Evolutionary conservation across 495 filamentous ascomycete species (phyloP).

Genomic region (Penicillium bialowiezense): DNA sequence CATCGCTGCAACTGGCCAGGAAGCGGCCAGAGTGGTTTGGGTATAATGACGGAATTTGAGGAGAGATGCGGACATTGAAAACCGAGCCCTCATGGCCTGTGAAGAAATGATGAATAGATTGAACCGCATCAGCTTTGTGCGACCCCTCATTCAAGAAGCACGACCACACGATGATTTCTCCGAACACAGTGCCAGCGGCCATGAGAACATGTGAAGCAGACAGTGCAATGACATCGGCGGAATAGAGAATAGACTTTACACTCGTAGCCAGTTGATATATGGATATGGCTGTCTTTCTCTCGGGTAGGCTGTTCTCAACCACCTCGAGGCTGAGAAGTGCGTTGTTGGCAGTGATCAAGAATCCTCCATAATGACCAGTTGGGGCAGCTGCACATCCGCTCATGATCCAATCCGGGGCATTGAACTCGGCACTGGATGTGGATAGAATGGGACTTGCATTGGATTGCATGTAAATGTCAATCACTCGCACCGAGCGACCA

Average conservation of each 20-base stretch:
- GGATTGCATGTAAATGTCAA: constrained; percentile 31
- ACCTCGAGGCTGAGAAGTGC: constrained; percentile 51
- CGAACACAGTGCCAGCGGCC: constrained; percentile 88
- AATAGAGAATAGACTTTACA: constrained; percentile 83
- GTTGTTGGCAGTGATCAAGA: constrained; percentile 83
- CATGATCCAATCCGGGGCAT: constrained; percentile 78
- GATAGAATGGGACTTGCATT: constrained; percentile 6
- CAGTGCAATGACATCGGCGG: constrained; percentile 68
- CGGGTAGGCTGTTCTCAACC: constrained; percentile 8
- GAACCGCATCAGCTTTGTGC: constrained; percentile 13
- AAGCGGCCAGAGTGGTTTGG: constrained; percentile 46
- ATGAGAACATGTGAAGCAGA: constrained; percentile 60
- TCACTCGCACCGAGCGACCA: constrained; percentile 66
- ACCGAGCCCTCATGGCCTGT: constrained; percentile 91
- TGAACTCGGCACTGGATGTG: constrained; percentile 34
- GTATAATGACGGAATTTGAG: constrained; percentile 41
- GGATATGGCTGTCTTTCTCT: constrained; percentile 27
- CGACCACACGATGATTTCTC: constrained; percentile 89
- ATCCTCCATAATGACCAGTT: constrained; percentile 19
- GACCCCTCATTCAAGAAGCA: constrained; percentile 38
- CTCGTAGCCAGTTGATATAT: constrained; percentile 55
- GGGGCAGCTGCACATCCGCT: constrained; percentile 51
- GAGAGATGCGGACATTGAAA: constrained; percentile 80
- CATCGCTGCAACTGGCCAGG: constrained; percentile 91
- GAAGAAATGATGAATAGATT: constrained; percentile 65